Conservation (phyloP, 352 stramenopile genomes). For the Globisporangium recalcitrans region DNA sequence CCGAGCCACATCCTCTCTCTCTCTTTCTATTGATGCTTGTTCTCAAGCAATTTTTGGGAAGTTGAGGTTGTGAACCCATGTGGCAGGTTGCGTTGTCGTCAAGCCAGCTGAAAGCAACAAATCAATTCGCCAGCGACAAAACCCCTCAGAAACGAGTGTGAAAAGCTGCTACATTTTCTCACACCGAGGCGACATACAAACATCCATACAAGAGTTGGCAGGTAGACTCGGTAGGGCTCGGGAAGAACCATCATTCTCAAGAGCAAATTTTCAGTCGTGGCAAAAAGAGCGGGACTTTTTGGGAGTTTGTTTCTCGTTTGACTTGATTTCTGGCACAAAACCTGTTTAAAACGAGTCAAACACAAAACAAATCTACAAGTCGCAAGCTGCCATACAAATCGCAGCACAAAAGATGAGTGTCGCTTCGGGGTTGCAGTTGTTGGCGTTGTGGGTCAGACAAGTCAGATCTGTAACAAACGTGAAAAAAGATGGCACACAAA, state of each 20-base stretch:
- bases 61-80: slow-evolving; percentile 1
- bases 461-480: neutral
- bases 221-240: neutral
- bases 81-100: neutral
- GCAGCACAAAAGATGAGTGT: no score
- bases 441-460: neutral
- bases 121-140: neutral
- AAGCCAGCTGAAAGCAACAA: slow-evolving; percentile 1
- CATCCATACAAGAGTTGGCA: neutral
- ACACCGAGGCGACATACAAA: neutral
- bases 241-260: neutral
- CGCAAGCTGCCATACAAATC: no score
- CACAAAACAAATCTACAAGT: neutral
- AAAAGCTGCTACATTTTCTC: neutral
- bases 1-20: neutral
- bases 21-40: no score
- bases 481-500: neutral
- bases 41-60: neutral
- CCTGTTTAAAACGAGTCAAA: neutral
- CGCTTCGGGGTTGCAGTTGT: neutral
- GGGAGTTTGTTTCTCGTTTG: no score
- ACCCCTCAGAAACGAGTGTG: neutral
- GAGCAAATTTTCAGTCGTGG: neutral
- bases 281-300: neutral
- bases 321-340: neutral